phyloP scores from a whole-genome alignment of 305 asterid genomes.

The Rubia peregrina region DNA sequence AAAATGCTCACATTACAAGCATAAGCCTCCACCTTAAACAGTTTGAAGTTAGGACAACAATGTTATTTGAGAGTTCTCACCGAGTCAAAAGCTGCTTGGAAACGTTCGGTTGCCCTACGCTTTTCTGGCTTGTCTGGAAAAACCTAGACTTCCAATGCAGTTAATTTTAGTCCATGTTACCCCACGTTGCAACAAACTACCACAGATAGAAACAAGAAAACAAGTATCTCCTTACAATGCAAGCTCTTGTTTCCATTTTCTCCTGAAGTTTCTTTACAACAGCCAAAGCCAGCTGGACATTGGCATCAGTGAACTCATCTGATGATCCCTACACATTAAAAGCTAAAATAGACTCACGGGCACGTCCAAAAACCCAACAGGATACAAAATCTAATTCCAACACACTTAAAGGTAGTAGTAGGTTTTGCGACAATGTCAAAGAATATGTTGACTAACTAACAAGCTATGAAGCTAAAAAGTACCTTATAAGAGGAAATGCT shows the following conservation, averaged over 20 bases:
- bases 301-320: constrained; percentile 93
- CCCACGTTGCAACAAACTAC: constrained; percentile 2
- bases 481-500: constrained; percentile 92
- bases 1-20: neutral
- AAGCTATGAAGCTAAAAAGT: constrained; percentile 18
- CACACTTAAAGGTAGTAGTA: neutral
- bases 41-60: neutral
- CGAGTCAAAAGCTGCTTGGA: constrained; percentile 77
- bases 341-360: constrained; percentile 17
- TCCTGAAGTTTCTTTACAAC: constrained; percentile 66
- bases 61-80: constrained; percentile 31
- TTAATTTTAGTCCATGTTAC: constrained; percentile 10
- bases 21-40: neutral
- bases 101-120: constrained; percentile 84
- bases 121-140: constrained; percentile 95
- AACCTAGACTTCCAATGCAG: constrained; percentile 41
- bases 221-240: constrained; percentile 48
- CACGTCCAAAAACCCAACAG: constrained; percentile 9
- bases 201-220: constrained; percentile 8
- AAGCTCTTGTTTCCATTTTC: constrained; percentile 83
- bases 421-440: neutral
- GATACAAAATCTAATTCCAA: constrained; percentile 3
- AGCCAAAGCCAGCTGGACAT: constrained; percentile 85
- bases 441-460: neutral
- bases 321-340: constrained; percentile 78